Percentiles rank a stretch among this genome's conserved stretches.
Evolutionary conservation across 371 early-diverging fungal genomes (phyloP).

Genomic region (Fennellomyces sp.): DNA sequence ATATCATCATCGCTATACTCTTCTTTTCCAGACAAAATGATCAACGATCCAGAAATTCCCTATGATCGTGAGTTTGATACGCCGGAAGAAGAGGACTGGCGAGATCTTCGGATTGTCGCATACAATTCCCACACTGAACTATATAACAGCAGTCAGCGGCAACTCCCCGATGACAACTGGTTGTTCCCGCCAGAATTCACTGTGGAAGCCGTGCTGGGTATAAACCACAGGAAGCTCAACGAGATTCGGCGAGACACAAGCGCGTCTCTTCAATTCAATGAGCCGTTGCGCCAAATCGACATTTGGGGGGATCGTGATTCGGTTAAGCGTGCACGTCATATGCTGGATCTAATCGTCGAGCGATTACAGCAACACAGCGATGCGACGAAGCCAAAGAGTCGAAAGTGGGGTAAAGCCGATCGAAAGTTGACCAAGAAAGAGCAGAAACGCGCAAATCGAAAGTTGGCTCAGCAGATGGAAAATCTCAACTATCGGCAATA

Average conservation of each 20-base stretch:
- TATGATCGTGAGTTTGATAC: conserved; percentile 15
- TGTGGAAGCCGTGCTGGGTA: conserved; percentile 23
- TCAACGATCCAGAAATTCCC: conserved; percentile 35
- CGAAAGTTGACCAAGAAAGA: conserved; percentile 39
- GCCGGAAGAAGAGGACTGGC: neutral
- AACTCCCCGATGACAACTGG: conserved; percentile 42
- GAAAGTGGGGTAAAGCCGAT: conserved; percentile 43
- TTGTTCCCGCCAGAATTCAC: conserved; percentile 31
- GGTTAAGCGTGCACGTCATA: conserved; percentile 20
- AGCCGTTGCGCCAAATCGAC: conserved; percentile 31
- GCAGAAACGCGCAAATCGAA: conserved; percentile 22
- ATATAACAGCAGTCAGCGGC: no score
- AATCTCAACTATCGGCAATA: conserved; percentile 32
- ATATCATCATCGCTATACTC: no score
- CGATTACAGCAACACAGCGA: conserved; percentile 1
- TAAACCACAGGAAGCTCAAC: conserved; percentile 9
- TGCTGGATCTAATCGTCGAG: conserved; percentile 18
- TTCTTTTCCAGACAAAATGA: no score
- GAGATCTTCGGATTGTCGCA: neutral
- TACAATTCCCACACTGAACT: conserved; percentile 1
- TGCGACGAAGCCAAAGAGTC: conserved; percentile 20
- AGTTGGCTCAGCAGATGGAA: conserved; percentile 20
- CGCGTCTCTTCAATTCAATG: conserved; percentile 33
- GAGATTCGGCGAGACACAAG: conserved; percentile 26
- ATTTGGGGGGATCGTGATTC: conserved; percentile 40